Conservation (phyloP, 2,329 filamentous ascomycete species). For the Zarea fungicola region DNA sequence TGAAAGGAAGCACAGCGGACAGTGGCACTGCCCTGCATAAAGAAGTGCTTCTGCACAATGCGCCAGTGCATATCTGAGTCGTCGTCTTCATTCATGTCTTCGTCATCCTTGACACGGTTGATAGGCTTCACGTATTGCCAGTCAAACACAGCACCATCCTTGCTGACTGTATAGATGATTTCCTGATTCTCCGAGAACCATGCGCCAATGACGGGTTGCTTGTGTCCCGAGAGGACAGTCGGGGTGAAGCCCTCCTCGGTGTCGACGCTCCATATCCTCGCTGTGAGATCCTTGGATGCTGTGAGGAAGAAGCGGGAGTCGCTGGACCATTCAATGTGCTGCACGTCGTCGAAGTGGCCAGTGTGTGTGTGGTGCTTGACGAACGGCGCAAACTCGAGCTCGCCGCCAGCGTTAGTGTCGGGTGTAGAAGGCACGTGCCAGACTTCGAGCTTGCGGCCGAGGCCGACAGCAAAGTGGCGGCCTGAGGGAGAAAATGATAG, state of each 20-base stretch:
- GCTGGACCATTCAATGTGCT: conserved; percentile 87
- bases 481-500: conserved; percentile 90
- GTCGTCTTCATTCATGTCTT: conserved; percentile 55
- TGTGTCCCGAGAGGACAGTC: conserved; percentile 85
- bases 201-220: conserved; percentile 85
- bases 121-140: conserved; percentile 76
- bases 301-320: conserved; percentile 95
- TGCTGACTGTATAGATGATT: conserved; percentile 91
- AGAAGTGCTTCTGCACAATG: conserved; percentile 86
- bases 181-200: conserved; percentile 96
- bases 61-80: conserved; percentile 74
- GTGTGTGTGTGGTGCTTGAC: conserved; percentile 80
- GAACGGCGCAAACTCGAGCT: conserved; percentile 92
- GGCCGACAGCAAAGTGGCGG: conserved; percentile 80
- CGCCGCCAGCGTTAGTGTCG: conserved; percentile 69
- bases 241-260: conserved; percentile 82
- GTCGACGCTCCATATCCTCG: conserved; percentile 90
- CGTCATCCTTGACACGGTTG: conserved; percentile 50
- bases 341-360: conserved; percentile 83
- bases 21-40: conserved; percentile 83
- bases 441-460: conserved; percentile 84
- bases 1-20: conserved; percentile 91
- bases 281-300: conserved; percentile 85
- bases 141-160: conserved; percentile 91
- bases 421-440: conserved; percentile 95